Evolutionary conservation across 768 basidiomycete species (phyloP), one percentile per base, ranked within the genome.

Genomic region (Sutorius australiensis): DNA sequence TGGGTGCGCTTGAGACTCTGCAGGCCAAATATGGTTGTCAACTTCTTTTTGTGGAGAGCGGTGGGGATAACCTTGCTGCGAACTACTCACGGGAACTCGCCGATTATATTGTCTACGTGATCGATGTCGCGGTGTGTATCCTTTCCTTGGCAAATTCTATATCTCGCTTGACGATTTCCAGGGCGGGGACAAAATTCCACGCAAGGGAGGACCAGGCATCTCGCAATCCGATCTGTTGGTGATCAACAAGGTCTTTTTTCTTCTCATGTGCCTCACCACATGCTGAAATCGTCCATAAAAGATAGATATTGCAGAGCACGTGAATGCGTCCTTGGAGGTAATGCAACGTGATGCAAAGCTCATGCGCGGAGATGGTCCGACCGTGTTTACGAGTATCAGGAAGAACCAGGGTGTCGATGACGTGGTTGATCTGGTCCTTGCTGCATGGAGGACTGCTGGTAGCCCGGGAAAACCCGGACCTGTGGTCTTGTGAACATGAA

Each of bases 121-220:
- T 92, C 55, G 89, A 92, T 64, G 89, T 92, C 57, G 82, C 89
- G 53, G 89, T 89, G 57, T 63, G 79, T 67, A 51, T 11, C 39
- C 24, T 48, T 43, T 36, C 31, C 30, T 38, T 49, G 50, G 37
- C 16, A 17, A 38, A 41, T 42, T 16, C 32, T 46, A 32, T 50
- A 16, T 27, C 14, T 46, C 45, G 31, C 31, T 34, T 59, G 42
- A 50, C 53, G 21, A n/a, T 37, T 54, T 44, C 31, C 57, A 90
- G 88, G 95, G 97, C 10, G 95, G 95, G 1, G 95, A 99, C 73
- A 99, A 99, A 73, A 95, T 99, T 57, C 97, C 97, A 19, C 79
- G 95, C 21, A 99, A 99, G 75, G 95, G 97, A 5, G 97, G 95
- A 1, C 97, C 95, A 2, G 97, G 95, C 10, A 98, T 99, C 60